Percentiles rank a stretch among this genome's conserved stretches.
These are phyloP conservation scores for Musa schizocarpa DNA, from an alignment of 176 grass and related monocot genomes.

Conservation along the genomic window DNA sequence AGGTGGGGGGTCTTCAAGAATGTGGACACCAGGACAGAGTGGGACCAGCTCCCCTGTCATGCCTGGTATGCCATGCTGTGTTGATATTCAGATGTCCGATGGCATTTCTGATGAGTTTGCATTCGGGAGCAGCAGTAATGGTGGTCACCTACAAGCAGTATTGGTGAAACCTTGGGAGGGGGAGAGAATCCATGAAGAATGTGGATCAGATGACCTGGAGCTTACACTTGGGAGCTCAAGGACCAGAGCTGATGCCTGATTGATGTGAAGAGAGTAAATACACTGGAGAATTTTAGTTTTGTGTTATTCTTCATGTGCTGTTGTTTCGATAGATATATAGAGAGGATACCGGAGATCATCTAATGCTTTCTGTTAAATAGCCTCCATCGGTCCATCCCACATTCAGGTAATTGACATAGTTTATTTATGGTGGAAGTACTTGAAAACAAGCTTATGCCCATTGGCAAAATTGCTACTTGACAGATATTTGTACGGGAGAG, in stretches of 20 bases:
- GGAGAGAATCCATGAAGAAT: constrained; percentile 39
- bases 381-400: constrained; percentile 13
- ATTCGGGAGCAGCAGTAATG: constrained; percentile 28
- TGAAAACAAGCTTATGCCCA: neutral
- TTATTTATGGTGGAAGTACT: neutral
- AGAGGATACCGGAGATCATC: neutral
- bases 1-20: constrained; percentile 28
- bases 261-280: neutral
- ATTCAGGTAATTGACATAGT: neutral
- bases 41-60: constrained; percentile 29
- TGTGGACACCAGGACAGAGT: constrained; percentile 33
- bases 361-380: neutral
- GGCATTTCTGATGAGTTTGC: constrained; percentile 25
- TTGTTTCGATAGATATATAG: constrained; percentile 8
- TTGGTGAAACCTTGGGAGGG: constrained; percentile 50
- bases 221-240: constrained; percentile 63
- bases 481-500: neutral
- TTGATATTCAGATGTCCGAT: constrained; percentile 29
- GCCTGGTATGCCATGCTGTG: neutral
- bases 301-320: neutral
- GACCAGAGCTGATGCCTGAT: constrained; percentile 35
- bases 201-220: constrained; percentile 48
- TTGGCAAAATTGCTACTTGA: neutral
- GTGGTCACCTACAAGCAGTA: constrained; percentile 17
- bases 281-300: neutral